Percentiles rank a stretch among this genome's conserved stretches.
phyloP scores from a whole-genome alignment of 106 monocot genomes.

The Posidonia australis region DNA sequence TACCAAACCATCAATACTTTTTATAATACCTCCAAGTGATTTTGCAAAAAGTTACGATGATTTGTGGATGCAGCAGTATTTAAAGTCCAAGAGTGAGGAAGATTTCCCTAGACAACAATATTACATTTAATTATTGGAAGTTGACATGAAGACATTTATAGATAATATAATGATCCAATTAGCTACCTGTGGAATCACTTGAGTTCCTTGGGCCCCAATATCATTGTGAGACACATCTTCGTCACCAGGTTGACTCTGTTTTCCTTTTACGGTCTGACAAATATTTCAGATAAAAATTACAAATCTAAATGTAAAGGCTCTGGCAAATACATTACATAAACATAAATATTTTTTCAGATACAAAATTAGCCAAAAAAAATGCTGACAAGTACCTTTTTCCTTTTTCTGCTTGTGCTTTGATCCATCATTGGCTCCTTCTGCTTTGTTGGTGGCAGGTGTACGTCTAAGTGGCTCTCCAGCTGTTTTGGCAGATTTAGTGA shows the following conservation, averaged over 20 bases:
- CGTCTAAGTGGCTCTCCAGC: neutral
- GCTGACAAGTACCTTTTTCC: constrained; percentile 1
- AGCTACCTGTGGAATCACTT: neutral
- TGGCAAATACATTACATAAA: neutral
- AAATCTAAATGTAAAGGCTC: neutral
- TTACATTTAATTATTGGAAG: neutral
- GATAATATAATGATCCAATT: neutral
- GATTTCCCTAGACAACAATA: constrained; percentile 1
- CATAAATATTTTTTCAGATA: neutral
- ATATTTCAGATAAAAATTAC: neutral
- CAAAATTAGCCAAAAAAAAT: neutral
- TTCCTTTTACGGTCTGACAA: constrained; percentile 6
- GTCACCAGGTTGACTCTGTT: constrained; percentile 2
- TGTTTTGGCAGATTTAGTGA: neutral
- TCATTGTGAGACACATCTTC: constrained; percentile 1
- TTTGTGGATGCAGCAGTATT: neutral
- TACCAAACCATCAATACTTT: neutral
- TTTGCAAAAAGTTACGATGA: neutral
- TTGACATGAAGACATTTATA: neutral
- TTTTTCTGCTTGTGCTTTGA: constrained; percentile 1
- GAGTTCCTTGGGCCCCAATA: neutral
- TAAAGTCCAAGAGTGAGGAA: constrained; percentile 1
- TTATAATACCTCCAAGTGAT: neutral
- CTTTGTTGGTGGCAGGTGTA: constrained; percentile 1
- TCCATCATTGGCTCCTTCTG: constrained; percentile 4